Base-by-base conservation (phyloP, 108 stramenopile genomes). In the Aurantiochytrium sp. region DNA sequence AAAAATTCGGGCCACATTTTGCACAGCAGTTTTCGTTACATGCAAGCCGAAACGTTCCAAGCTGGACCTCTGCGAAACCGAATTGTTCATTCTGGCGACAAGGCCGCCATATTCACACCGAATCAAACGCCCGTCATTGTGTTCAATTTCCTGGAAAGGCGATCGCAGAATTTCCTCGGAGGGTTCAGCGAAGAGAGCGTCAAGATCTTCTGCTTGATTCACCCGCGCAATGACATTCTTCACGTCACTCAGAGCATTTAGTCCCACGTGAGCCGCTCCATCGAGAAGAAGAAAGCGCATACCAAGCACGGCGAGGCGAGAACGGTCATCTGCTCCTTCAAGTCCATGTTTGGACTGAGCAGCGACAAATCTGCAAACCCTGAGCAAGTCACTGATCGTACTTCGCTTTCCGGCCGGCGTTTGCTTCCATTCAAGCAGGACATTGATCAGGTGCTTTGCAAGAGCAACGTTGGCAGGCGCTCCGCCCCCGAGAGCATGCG, bases 1-100 rank as follows among this genome's bases (percentile, higher is more conserved):
- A 25, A 87, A 58, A 23, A 87, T 87, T 5, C 87, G 87, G 29
- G 87, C 87, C n/a, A 87, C 53, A 29, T 87, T 87, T 5, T 87
- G 53, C 4, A 87, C 25, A 8, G 53, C 87, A 6, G 87, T 87
- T 4, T 21, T 53, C 2, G 87, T 87, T 8, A 29, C 16, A 18
- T 53, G 53, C 5, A 87, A 23, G 42, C 35, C 57, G 53, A 53
- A 87, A 5, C 87, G 87, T 18, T 25, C 35, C 87, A 59, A 2
- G 64, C 6, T 6, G 18, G 64, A 42, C 0, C 0, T 10, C 35
- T 6, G 0, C 10, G 64, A 18, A 69, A 6, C 6, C 0, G 8
- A 16, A 10, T n/a, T 0, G 0, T n/a, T 42, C 64, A 18, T 69
- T 16, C 4, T 6, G 18, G 64, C 64, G 64, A 35, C 35, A 0